Evolutionary conservation across 148 eudicot genomes (phyloP).

Genomic region (Fallopia convolvulus): DNA sequence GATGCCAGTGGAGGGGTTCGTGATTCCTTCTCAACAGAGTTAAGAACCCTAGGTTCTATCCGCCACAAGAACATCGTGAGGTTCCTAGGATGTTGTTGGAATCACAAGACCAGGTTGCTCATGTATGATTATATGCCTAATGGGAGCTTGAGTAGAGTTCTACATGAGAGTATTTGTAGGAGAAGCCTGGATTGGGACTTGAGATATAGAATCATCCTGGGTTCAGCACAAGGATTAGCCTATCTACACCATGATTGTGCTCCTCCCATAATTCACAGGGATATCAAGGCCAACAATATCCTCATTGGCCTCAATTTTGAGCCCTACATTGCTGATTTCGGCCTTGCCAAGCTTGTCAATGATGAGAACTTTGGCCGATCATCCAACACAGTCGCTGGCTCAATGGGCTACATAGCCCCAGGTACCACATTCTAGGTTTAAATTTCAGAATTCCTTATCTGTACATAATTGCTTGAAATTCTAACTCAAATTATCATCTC

Average conservation of each 20-base stretch:
- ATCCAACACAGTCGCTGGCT: slow-evolving; percentile 69
- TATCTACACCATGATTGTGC: slow-evolving; percentile 84
- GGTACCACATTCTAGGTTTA: slow-evolving; percentile 27
- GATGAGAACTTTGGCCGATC: slow-evolving; percentile 55
- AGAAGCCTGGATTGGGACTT: slow-evolving; percentile 64
- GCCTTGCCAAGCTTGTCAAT: slow-evolving; percentile 71
- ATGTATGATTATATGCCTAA: slow-evolving; percentile 89
- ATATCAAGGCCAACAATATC: slow-evolving; percentile 78
- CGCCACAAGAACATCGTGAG: slow-evolving; percentile 78
- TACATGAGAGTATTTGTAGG: slow-evolving; percentile 45
- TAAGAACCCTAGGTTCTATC: slow-evolving; percentile 69
- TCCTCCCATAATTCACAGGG: slow-evolving; percentile 84
- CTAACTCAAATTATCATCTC: neutral
- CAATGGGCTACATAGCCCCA: slow-evolving; percentile 88
- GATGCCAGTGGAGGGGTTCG: slow-evolving; percentile 29
- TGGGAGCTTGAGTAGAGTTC: slow-evolving; percentile 71
- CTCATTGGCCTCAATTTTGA: slow-evolving; percentile 65
- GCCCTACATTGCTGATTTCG: slow-evolving; percentile 81
- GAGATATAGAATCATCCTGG: slow-evolving; percentile 55
- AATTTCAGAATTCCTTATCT: neutral
- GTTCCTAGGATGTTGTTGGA: slow-evolving; percentile 79
- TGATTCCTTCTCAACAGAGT: slow-evolving; percentile 76
- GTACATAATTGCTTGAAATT: neutral
- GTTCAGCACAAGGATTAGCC: slow-evolving; percentile 67
- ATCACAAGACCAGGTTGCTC: slow-evolving; percentile 51